Conservation (phyloP, 1,139 yeast species). For the Suhomyces coccinellae region DNA sequence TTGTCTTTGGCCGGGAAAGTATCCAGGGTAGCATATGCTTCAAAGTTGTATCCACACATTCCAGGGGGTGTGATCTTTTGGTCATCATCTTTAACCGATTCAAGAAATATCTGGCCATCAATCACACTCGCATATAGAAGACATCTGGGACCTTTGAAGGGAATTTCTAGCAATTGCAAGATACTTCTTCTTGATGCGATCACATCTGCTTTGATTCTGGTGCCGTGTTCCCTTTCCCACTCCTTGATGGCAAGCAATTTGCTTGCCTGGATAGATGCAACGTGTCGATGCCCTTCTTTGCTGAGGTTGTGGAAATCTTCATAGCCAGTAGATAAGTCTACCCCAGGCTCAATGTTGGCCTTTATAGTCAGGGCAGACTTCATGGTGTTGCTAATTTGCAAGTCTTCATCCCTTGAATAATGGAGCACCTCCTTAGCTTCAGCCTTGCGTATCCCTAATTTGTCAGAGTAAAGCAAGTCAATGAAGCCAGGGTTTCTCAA, state of each 20-base stretch:
- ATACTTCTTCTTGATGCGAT: slow-evolving; percentile 7
- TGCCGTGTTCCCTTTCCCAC: slow-evolving; percentile 1
- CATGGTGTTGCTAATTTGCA: background rate
- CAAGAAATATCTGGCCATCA: slow-evolving; percentile 7
- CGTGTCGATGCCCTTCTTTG: background rate
- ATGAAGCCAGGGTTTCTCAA: background rate
- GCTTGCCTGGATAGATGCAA: background rate
- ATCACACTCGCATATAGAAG: background rate
- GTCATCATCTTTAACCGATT: background rate
- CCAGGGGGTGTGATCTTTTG: background rate
- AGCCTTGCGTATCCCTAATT: background rate
- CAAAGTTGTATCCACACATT: slow-evolving; percentile 12
- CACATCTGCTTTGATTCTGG: background rate
- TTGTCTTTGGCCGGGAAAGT: slow-evolving; percentile 4
- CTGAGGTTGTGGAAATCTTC: background rate
- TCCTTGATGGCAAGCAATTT: slow-evolving; percentile 3
- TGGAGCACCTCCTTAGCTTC: slow-evolving; percentile 2
- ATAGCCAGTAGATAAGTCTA: slow-evolving; percentile 2
- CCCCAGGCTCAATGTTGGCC: background rate
- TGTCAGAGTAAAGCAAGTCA: background rate
- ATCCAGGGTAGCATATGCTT: slow-evolving; percentile 4
- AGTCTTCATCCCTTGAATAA: slow-evolving; percentile 6
- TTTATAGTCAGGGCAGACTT: background rate
- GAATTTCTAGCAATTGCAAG: background rate
- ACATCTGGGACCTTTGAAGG: background rate